Conservation (phyloP, 2,329 filamentous ascomycete species). For the Chrysoporthe deuterocubensis region DNA sequence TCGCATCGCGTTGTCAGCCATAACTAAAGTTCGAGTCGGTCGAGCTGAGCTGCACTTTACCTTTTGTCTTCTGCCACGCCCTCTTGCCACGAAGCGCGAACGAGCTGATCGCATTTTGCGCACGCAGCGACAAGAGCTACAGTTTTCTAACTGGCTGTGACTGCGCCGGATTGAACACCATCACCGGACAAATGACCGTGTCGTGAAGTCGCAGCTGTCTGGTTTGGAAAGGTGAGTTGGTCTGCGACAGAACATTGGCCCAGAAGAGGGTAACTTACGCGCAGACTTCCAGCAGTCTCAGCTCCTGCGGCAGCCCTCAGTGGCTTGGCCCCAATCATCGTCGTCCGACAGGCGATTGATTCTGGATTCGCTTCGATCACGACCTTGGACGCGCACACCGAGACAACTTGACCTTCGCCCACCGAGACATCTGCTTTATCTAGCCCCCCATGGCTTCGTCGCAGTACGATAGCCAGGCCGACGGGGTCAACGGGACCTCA, state of each 20-base stretch:
- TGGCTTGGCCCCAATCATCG: neutral
- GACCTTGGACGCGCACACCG: neutral
- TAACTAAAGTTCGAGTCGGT: slow-evolving; percentile 6
- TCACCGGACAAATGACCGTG: neutral
- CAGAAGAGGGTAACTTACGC: neutral
- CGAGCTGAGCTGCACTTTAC: slow-evolving; percentile 3
- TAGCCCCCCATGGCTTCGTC: slow-evolving; percentile 48
- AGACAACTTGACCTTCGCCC: neutral
- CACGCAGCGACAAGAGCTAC: neutral
- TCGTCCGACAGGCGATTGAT: neutral
- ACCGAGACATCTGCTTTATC: slow-evolving; percentile 32
- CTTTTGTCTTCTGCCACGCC: neutral
- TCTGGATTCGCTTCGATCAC: neutral
- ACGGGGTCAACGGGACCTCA: slow-evolving; percentile 48
- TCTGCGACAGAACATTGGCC: neutral
- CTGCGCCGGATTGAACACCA: neutral
- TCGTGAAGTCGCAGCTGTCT: neutral
- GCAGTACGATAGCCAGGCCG: slow-evolving; percentile 48
- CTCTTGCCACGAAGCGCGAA: neutral
- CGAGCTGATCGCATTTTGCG: neutral
- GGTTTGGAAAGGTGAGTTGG: neutral
- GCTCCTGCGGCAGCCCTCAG: neutral
- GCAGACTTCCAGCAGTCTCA: neutral
- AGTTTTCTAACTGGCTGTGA: neutral
- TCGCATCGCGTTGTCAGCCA: slow-evolving; percentile 6